Conservation (phyloP, 2,329 filamentous ascomycete species). For the Monilinia fructicola region DNA sequence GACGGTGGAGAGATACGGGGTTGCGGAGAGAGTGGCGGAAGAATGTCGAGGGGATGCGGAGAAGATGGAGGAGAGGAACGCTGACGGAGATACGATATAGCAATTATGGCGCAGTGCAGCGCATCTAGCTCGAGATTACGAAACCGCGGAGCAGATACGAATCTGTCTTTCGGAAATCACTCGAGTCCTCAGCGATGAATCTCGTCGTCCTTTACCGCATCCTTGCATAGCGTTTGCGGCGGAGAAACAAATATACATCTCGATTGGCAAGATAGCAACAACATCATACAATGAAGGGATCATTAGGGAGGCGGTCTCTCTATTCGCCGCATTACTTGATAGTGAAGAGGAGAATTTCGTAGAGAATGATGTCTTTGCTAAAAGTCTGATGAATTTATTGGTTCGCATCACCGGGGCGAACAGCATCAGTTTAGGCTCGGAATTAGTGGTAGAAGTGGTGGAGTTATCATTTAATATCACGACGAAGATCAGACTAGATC, state of each 20-base stretch:
- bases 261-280: constrained; percentile 84
- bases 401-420: constrained; percentile 74
- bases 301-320: constrained; percentile 77
- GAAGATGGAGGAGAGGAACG: neutral
- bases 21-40: neutral
- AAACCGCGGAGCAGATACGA: constrained; percentile 62
- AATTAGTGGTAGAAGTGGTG: constrained; percentile 85
- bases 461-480: constrained; percentile 95
- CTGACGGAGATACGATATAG: constrained; percentile 36
- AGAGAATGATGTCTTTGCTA: constrained; percentile 80
- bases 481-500: constrained; percentile 90
- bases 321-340: constrained; percentile 91
- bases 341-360: constrained; percentile 95
- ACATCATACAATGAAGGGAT: constrained; percentile 82
- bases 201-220: constrained; percentile 82
- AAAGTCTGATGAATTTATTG: constrained; percentile 82
- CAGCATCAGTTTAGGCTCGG: constrained; percentile 69
- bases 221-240: constrained; percentile 87
- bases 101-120: constrained; percentile 62
- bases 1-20: too few species aligned
- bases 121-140: constrained; percentile 59
- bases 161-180: constrained; percentile 63
- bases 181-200: constrained; percentile 81
- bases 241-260: constrained; percentile 83
- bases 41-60: neutral